A percentile compares a stretch with the other conserved stretches of the same genome.
phyloP scores from a whole-genome alignment of 1,139 yeast species.

The Zhuliangozyma blackwelliae region DNA sequence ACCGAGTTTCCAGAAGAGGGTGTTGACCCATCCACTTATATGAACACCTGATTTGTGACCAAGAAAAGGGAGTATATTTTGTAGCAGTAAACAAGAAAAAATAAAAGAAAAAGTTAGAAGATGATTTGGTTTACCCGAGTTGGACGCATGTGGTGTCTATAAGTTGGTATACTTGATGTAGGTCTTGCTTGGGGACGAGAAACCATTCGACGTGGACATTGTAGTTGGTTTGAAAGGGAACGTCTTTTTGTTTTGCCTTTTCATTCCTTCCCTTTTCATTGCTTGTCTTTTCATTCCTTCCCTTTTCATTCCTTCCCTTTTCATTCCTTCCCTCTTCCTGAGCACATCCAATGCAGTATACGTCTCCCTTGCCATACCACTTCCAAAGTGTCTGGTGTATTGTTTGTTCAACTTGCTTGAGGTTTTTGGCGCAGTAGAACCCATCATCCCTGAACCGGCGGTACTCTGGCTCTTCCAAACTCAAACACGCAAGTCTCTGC shows the following conservation, averaged over 20 bases:
- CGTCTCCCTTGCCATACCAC: slow-evolving; percentile 41
- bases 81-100: background rate
- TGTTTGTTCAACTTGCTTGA: slow-evolving; percentile 34
- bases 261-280: background rate
- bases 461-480: slow-evolving; percentile 3
- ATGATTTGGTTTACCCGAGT: background rate
- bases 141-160: slow-evolving; percentile 30
- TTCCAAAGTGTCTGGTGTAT: slow-evolving; percentile 36
- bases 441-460: slow-evolving; percentile 23
- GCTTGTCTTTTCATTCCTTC: slow-evolving; percentile 1
- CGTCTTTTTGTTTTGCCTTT: slow-evolving; percentile 1
- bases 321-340: background rate
- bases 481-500: slow-evolving; percentile 4
- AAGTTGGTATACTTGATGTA: slow-evolving; percentile 32
- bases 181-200: slow-evolving; percentile 42
- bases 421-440: slow-evolving; percentile 23
- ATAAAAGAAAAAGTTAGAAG: background rate
- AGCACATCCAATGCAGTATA: slow-evolving; percentile 38
- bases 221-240: slow-evolving; percentile 13
- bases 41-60: slow-evolving; percentile 65
- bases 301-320: slow-evolving; percentile 1
- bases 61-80: slow-evolving; percentile 1
- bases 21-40: slow-evolving; percentile 94
- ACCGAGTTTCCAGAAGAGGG: slow-evolving; percentile 97
- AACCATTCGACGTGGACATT: slow-evolving; percentile 59